Base-by-base conservation (phyloP, 129 eudicot genomes). In the Chrysanthemum lavandulifolium region DNA sequence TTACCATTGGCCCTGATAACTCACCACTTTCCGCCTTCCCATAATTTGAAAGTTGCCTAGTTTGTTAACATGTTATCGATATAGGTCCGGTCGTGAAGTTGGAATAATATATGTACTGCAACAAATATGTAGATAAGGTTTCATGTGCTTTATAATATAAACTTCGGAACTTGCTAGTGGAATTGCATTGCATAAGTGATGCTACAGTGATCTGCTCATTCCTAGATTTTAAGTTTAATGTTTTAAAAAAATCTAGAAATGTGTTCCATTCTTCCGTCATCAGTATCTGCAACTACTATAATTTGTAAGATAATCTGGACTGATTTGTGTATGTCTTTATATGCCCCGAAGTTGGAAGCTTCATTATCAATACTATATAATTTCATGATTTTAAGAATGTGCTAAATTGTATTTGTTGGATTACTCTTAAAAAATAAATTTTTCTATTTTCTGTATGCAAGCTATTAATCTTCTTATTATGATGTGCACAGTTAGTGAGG, bases 221-320 rank as follows among this genome's bases (percentile, higher is more conserved):
- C 65, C 57, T 25, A 65, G 48, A 65, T 53, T 36, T 47, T 65
- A 74, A 74, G 6, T 40, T 63, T n/a, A 19, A 65, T 65, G 43
- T 10, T 54, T 18, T 52, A 31, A 47, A 18, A 51, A 73, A 33
- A 27, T 64, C 47, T 74, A 74, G n/a, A 33, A 12, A 36, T 74
- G 57, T 12, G 18, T 54, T 47, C 65, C 29, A 36, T 74, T n/a
- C 13, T 65, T 47, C 58, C 48, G 14, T 51, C 56, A 40, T 65
- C 57, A 64, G 55, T 53, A 74, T 74, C 23, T 54, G 25, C 61
- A 49, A 3, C 45, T 65, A 74, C 65, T 8, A 19, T 5, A 33
- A 21, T 49, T 19, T 74, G 15, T 74, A 63, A 63, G 33, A 74
- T 63, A 40, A 52, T 64, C 55, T 18, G 55, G 23, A 50, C 51